phyloP scores from a whole-genome alignment of 331 rosid genomes.

The Erythrophleum ivorense region DNA sequence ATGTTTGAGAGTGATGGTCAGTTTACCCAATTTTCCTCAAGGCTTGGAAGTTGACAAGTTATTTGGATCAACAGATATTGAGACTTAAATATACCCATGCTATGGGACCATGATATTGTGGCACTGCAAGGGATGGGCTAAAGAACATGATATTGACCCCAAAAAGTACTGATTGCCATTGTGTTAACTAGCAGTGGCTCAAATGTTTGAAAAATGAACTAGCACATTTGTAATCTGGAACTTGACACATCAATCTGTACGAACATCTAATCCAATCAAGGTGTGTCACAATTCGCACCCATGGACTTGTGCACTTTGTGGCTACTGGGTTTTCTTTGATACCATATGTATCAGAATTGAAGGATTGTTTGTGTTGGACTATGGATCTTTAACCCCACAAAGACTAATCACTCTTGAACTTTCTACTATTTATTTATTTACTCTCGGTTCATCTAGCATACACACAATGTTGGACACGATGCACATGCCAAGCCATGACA shows the following conservation, averaged over 20 bases:
- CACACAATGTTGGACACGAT: not conserved
- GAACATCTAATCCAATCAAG: not conserved
- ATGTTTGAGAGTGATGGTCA: not conserved
- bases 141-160: not conserved
- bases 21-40: not conserved
- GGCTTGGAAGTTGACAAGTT: slow-evolving; percentile 1
- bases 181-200: not conserved
- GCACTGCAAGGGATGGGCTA: not conserved
- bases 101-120: not conserved
- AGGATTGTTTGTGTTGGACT: not conserved
- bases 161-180: not conserved
- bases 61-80: not conserved
- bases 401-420: not conserved
- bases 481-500: not conserved
- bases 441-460: no score
- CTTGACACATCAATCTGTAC: not conserved
- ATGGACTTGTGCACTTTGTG: not conserved
- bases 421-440: not conserved
- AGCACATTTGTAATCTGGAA: not conserved
- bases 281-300: not conserved
- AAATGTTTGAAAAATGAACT: not conserved
- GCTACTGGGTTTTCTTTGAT: not conserved
- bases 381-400: not conserved
- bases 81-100: not conserved
- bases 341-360: not conserved